Percentiles rank a stretch among this genome's conserved stretches.
Conservation (phyloP, 2,329 filamentous ascomycete genomes). For the Microsporum audouinii region DNA sequence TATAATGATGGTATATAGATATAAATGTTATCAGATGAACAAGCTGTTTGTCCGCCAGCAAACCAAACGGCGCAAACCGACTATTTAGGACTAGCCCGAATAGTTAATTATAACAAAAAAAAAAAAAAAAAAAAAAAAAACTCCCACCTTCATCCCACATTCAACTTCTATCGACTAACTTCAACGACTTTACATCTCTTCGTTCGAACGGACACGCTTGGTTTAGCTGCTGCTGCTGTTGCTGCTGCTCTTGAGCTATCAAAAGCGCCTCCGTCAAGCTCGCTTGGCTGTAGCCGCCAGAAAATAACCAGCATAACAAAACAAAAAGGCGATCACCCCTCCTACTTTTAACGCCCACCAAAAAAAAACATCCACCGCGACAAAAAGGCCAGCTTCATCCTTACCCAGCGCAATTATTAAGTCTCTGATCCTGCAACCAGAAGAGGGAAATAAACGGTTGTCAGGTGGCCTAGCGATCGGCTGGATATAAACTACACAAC, state of each 20-base stretch:
- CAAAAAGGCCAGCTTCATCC: neutral
- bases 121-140: neutral
- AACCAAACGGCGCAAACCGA: neutral
- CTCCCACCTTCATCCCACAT: neutral
- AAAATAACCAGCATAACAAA: neutral
- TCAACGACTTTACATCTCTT: neutral
- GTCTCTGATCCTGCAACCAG: neutral
- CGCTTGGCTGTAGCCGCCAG: neutral
- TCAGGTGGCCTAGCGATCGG: neutral
- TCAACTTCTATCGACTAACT: neutral
- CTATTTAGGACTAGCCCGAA: neutral
- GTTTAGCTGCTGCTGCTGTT: neutral
- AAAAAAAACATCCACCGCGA: neutral
- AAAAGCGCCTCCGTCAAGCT: neutral
- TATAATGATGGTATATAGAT: neutral
- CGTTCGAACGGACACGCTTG: neutral
- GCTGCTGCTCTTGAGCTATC: neutral
- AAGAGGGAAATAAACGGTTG: neutral
- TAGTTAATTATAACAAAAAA: neutral
- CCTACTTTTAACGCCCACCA: neutral
- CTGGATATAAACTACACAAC: neutral
- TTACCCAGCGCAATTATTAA: neutral
- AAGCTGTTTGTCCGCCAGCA: neutral
- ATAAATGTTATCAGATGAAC: neutral
- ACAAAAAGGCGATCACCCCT: neutral